Conservation (phyloP, 2,329 filamentous ascomycete species). For the Pseudocercospora musae region DNA sequence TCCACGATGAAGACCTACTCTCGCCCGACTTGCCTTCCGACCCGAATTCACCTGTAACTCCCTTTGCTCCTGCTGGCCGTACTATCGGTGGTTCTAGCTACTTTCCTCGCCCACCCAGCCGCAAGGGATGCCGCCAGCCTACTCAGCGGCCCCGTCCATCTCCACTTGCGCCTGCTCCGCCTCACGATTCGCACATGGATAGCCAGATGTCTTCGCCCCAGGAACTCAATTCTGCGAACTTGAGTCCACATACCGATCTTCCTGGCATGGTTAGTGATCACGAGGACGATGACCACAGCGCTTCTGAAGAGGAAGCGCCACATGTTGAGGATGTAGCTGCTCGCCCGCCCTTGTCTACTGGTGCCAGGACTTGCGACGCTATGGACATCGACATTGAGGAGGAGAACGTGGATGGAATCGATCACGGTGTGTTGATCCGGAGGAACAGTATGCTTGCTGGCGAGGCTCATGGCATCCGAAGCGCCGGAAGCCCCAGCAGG, state of each 20-base stretch:
- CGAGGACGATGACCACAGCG: slow-evolving; percentile 47
- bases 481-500: slow-evolving; percentile 24
- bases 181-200: slow-evolving; percentile 15
- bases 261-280: slow-evolving; percentile 51
- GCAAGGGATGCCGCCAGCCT: slow-evolving; percentile 31
- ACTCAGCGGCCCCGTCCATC: slow-evolving; percentile 31
- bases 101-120: slow-evolving; percentile 26
- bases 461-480: slow-evolving; percentile 21
- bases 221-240: slow-evolving; percentile 29
- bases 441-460: slow-evolving; percentile 32
- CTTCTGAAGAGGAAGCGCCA: slow-evolving; percentile 31
- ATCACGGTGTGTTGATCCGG: slow-evolving; percentile 36
- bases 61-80: slow-evolving; percentile 18
- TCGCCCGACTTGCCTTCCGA: slow-evolving; percentile 26
- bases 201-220: slow-evolving; percentile 32
- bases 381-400: slow-evolving; percentile 37
- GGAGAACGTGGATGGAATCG: slow-evolving; percentile 32
- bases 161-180: slow-evolving; percentile 27
- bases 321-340: slow-evolving; percentile 28
- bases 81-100: slow-evolving; percentile 16
- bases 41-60: slow-evolving; percentile 22
- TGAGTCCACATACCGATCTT: slow-evolving; percentile 48
- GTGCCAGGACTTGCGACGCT: slow-evolving; percentile 27
- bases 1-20: slow-evolving; percentile 28
- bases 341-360: slow-evolving; percentile 21